Base-by-base conservation (phyloP, 352 stramenopile species). In the Blastocystis sp. region DNA sequence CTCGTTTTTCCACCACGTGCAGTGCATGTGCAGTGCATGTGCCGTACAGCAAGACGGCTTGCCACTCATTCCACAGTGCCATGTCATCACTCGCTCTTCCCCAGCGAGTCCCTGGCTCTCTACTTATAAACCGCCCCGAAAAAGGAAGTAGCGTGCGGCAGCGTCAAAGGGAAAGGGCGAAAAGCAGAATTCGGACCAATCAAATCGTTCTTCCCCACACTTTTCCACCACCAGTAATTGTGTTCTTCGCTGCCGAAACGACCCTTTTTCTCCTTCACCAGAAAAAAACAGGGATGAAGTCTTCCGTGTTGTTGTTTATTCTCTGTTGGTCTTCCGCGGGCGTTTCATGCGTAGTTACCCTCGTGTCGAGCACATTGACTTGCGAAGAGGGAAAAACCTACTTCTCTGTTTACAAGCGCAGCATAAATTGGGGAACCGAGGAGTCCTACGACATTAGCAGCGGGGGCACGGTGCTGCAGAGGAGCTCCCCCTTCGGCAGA, bases 371-470 rank as follows among this genome's bases (percentile, higher is more conserved):
- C 48, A 57, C 48, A 17, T 14, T 57, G 48, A 57, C 48, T 17
- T 57, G 48, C 14, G 48, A 57, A 57, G 48, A 57, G 14, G 48
- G 48, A 57, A 57, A 57, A 57, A 65, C 59, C 4, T 76, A 76
- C 66, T n/a, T 76, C 48, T 59, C 42, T 3, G 52, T 76, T 4
- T 57, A 19, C 2, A 76, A 76, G 48, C 48, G 54, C 9, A 17
- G 19, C n/a, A 11, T 76, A 1, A 1, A 17, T n/a, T 10, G 38
- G 4, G 66, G 34, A 7, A 60, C 10, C n/a, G 66, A 76, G 14
- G 66, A 76, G 66, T 52, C n/a, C 48, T 48, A 59, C 48, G 7
- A 59, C 34, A 76, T 76, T 57, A 14, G 14, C 40, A 57, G 28
- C 2, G 66, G 66, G 28, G 21, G n/a, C 9, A 57, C 66, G 3